A percentile compares a stretch with the other conserved stretches of the same genome.
phyloP scores from a whole-genome alignment of 441 rosid species.

The Adansonia gregorii region DNA sequence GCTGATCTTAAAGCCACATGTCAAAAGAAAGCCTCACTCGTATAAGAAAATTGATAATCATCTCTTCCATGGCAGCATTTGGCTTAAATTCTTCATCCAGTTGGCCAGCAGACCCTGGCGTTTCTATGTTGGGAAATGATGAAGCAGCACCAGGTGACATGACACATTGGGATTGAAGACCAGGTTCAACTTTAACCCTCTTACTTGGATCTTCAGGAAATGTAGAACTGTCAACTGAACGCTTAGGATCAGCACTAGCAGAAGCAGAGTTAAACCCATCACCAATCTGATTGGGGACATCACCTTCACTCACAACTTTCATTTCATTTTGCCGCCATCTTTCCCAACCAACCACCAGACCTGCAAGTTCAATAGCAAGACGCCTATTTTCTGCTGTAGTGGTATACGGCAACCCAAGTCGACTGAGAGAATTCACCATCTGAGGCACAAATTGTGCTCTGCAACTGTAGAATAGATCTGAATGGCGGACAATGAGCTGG shows the following conservation, averaged over 20 bases:
- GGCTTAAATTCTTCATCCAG: slow-evolving; percentile 99
- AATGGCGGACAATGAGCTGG: slow-evolving; percentile 95
- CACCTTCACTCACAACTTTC: slow-evolving; percentile 63
- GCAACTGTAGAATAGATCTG: slow-evolving; percentile 94
- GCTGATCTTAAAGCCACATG: slow-evolving; percentile 21
- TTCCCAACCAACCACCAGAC: slow-evolving; percentile 99
- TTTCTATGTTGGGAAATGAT: slow-evolving; percentile 82
- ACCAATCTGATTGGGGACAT: slow-evolving; percentile 51
- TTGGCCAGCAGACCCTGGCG: slow-evolving; percentile 95
- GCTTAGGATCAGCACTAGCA: slow-evolving; percentile 64
- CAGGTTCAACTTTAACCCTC: slow-evolving; percentile 90
- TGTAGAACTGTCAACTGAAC: slow-evolving; percentile 68
- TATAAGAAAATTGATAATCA: slow-evolving; percentile 96
- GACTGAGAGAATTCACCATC: slow-evolving; percentile 99
- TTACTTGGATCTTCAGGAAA: slow-evolving; percentile 80
- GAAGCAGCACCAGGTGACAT: slow-evolving; percentile 97
- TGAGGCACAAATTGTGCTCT: slow-evolving; percentile 99
- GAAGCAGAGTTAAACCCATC: slow-evolving; percentile 64
- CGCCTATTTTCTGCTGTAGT: slow-evolving; percentile 94
- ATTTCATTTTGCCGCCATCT: slow-evolving; percentile 89
- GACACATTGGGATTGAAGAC: slow-evolving; percentile 84
- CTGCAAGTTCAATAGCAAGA: slow-evolving; percentile 99
- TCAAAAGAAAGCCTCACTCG: slow-evolving; percentile 63
- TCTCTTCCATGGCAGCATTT: slow-evolving; percentile 99
- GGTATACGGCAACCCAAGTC: slow-evolving; percentile 94